phyloP scores from a whole-genome alignment of 2,329 filamentous ascomycete species.

The Lecanosticta acicola region DNA sequence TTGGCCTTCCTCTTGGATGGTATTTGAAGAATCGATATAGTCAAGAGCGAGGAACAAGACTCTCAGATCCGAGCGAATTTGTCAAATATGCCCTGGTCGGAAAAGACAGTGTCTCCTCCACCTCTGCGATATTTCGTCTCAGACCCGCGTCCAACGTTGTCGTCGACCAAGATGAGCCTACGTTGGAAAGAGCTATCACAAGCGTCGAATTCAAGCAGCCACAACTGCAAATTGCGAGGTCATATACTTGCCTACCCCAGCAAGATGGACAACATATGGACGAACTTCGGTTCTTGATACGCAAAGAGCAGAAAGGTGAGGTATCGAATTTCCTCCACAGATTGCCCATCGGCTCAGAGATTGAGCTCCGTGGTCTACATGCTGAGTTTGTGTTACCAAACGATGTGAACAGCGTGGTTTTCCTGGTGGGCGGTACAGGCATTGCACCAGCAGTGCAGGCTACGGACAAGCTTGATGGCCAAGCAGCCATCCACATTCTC shows the following conservation, averaged over 20 bases:
- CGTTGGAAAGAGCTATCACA: slow-evolving; percentile 59
- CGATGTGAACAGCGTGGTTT: slow-evolving; percentile 59
- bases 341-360: slow-evolving; percentile 52
- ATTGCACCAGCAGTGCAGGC: slow-evolving; percentile 85
- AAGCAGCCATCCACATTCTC: slow-evolving; percentile 59
- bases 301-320: slow-evolving; percentile 73
- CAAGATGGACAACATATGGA: slow-evolving; percentile 28
- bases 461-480: slow-evolving; percentile 53
- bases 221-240: slow-evolving; percentile 81
- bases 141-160: slow-evolving; percentile 33
- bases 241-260: slow-evolving; percentile 82
- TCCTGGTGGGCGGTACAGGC: slow-evolving; percentile 87
- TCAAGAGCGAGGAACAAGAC: background rate
- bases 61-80: slow-evolving; percentile 19
- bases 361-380: slow-evolving; percentile 76
- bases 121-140: slow-evolving; percentile 64
- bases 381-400: slow-evolving; percentile 56
- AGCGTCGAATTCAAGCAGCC: slow-evolving; percentile 93
- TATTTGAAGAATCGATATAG: slow-evolving; percentile 11
- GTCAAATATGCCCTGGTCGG: slow-evolving; percentile 55
- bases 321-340: slow-evolving; percentile 75
- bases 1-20: slow-evolving; percentile 21
- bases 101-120: slow-evolving; percentile 59
- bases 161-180: slow-evolving; percentile 18
- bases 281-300: slow-evolving; percentile 66